Base-by-base conservation (phyloP, 2,329 filamentous ascomycete genomes). In the Sphaerulina musiva region DNA sequence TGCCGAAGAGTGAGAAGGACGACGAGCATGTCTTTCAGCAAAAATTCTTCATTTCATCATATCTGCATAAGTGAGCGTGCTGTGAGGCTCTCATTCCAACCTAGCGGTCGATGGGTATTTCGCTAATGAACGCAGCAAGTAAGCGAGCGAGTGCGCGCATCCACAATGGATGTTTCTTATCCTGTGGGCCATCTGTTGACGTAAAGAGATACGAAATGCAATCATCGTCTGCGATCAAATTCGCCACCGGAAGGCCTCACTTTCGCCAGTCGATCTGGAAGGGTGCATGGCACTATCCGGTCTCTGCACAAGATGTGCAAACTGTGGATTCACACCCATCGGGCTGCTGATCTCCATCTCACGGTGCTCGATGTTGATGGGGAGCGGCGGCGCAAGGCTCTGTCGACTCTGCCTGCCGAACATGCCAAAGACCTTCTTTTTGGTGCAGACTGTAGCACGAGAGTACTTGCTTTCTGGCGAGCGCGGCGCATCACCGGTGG, bases 211-310 rank as follows among this genome's bases (percentile, higher is more conserved):
- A 45, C 41, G 48, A 51, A 51, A 51, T 43, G 39, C 26, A 20
- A 11, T 2, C 5, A 31, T 17, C 6, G 1, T 32, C 2, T 12
- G 20, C 17, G 14, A 12, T 60, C 50, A 59, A 8, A 59, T 59
- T 32, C 59, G 64, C 67, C 67, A 70, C 20, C 68, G 58, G 43
- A 62, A 65, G 5, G 66, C 62, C 54, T 69, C 59, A 45, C 67
- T 62, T 48, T 68, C 68, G 17, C 65, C 63, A 7, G 56, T 64
- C 26, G 39, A 29, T 11, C 68, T 60, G 48, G 66, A 68, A 61
- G 81, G 73, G 64, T 84, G 81, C 62, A 82, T 74, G 2, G 80
- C 78, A 51, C 79, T 69, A 61, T 83, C 75, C 2, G 81, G 81
- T 60, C 76, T 72, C 46, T 66, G 62, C 51, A 77, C 71, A 40